Percentiles rank a stretch among this genome's conserved stretches.
Evolutionary conservation across 75 land plant genomes (phyloP).

Genomic region (Isoetes taiwanensis): DNA sequence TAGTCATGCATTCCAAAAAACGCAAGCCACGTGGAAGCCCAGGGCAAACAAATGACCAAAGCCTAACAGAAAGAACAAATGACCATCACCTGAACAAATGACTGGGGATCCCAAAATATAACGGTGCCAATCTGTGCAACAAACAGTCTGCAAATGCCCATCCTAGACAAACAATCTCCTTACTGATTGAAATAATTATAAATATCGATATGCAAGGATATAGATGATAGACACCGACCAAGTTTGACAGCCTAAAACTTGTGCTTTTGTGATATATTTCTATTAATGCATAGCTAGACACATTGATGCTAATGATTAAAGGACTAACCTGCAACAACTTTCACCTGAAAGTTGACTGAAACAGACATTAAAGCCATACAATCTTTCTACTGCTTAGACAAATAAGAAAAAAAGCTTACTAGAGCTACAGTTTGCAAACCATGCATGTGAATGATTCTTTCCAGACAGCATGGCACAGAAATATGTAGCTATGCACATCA

Average conservation of each 20-base stretch:
- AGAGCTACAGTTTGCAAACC: too few relatives aligned
- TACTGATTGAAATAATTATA: background rate
- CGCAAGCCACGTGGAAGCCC: background rate
- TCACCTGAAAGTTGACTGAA: background rate
- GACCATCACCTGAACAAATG: too few relatives aligned
- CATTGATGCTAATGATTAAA: conserved; percentile 82
- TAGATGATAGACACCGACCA: conserved; percentile 39
- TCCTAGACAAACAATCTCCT: conserved; percentile 29
- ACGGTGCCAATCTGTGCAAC: conserved; percentile 77
- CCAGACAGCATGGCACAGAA: too few relatives aligned
- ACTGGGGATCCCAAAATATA: too few relatives aligned
- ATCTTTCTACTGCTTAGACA: background rate
- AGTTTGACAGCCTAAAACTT: conserved; percentile 97
- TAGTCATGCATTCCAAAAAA: background rate
- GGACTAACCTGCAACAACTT: conserved; percentile 95
- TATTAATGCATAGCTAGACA: too few relatives aligned
- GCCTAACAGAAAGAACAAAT: too few relatives aligned
- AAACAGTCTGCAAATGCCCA: conserved; percentile 99
- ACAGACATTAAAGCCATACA: background rate
- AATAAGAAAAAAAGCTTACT: background rate
- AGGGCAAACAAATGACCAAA: background rate
- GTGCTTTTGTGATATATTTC: conserved; percentile 94
- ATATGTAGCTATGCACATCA: too few relatives aligned
- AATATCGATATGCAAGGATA: too few relatives aligned
- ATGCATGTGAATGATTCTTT: too few relatives aligned